Evolutionary conservation across 2,329 filamentous ascomycete genomes (phyloP), one percentile per base, ranked within the genome.

Genomic region (Zelopaecilomyces penicillatus): DNA sequence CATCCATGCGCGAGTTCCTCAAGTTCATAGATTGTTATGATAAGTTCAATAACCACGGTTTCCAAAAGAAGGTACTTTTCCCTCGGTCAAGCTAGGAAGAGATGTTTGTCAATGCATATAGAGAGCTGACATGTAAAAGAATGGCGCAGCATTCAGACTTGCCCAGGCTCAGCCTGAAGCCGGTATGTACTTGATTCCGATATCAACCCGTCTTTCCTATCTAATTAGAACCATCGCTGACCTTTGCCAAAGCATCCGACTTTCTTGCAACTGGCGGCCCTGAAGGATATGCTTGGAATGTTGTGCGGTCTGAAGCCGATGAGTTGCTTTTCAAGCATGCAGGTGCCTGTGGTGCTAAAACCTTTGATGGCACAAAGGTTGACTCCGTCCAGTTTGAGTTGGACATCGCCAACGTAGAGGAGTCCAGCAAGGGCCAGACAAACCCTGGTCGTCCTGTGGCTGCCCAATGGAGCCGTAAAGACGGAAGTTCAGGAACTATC

Each of bases 231-330:
- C 19, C 19, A 19, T 19, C 3, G 19, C 19, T 19, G 19, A 19
- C 19, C 19, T 19, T 19, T 19, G 19, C 19, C 19, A 19, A 19
- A 19, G 19, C 19, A 19, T 70, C 67, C 34, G 64, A 72, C 46
- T 70, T 72, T 47, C n/a, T 66, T 5, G 60, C 54, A 3, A 62
- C 60, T 11, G 55, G 56, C 11, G 68, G 67, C 3, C 61, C 64
- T 1, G 46, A 63, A 8, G 57, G 52, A 7, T 62, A 66, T 42
- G 53, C 67, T 2, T 73, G 67, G 67, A 73, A 73, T 41, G 62
- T 72, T 1, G 50, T 71, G 10, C 67, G 69, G 5, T 70, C 68
- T n/a, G 68, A 73, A 49, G 51, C 61, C 1, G 69, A 73, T 46
- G 48, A 71, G 3, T 35, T 73, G 4, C 53, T 73, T 6, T 70